These are phyloP conservation scores for Xylaria sp. DNA, from an alignment of 2,329 filamentous ascomycete species.

Conservation along the genomic window DNA sequence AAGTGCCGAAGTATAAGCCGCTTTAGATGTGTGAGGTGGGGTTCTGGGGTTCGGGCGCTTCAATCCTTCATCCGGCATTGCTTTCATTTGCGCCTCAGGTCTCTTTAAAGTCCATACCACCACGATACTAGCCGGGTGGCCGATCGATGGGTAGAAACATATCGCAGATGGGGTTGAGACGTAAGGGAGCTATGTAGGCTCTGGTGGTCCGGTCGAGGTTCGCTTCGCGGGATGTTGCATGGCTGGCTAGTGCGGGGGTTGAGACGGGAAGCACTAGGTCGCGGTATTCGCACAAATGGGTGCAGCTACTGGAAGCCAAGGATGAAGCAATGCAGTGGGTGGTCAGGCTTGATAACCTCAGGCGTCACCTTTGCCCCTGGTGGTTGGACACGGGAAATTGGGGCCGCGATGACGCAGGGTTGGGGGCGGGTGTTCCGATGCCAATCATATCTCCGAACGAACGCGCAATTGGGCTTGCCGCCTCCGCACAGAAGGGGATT, in stretches of 20 bases:
- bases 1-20: neutral
- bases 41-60: neutral
- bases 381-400: conserved; percentile 21
- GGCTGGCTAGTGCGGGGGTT: conserved; percentile 16
- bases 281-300: neutral
- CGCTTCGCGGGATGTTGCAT: neutral
- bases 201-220: conserved; percentile 11
- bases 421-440: conserved; percentile 34
- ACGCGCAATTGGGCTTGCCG: conserved; percentile 22
- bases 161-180: conserved; percentile 22
- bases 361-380: conserved; percentile 2
- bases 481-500: conserved; percentile 14
- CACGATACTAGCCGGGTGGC: neutral
- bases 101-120: neutral
- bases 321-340: conserved; percentile 2
- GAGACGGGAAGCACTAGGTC: neutral
- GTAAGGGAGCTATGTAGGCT: conserved; percentile 9
- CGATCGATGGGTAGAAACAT: conserved; percentile 7
- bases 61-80: neutral
- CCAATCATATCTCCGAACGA: conserved; percentile 28
- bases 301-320: neutral
- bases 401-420: conserved; percentile 38
- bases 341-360: neutral
- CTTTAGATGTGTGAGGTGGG: neutral
- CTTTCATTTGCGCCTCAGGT: neutral